These are phyloP conservation scores for Sporothrix dimorphospora DNA, from an alignment of 2,329 filamentous ascomycete genomes.

Conservation along the genomic window DNA sequence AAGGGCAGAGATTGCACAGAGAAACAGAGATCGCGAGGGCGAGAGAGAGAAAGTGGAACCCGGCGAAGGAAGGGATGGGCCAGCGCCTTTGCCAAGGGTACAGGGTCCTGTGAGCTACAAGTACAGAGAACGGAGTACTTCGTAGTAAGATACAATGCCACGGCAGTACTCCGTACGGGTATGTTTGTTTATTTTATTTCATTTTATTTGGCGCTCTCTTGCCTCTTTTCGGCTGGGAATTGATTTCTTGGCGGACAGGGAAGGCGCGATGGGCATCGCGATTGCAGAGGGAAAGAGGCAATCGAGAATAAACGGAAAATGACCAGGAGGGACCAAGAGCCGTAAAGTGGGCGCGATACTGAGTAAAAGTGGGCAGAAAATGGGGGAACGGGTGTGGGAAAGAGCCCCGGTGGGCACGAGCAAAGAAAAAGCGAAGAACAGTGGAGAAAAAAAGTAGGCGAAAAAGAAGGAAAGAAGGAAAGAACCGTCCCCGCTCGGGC, in stretches of 20 bases:
- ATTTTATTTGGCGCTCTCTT: not conserved
- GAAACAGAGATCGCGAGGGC: conserved; percentile 4
- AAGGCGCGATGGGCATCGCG: conserved; percentile 7
- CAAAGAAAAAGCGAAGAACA: not conserved
- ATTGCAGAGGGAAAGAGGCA: not conserved
- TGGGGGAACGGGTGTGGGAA: not conserved
- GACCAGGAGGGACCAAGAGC: not conserved
- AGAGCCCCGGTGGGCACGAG: not conserved
- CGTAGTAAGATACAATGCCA: not conserved
- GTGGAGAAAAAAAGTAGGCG: not conserved
- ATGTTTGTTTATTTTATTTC: not conserved
- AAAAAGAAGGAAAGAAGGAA: conserved; percentile 1
- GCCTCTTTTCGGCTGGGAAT: not conserved
- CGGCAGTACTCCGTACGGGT: not conserved
- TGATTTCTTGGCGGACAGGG: not conserved
- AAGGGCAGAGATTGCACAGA: not conserved
- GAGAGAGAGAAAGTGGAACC: not conserved
- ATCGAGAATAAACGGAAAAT: not conserved
- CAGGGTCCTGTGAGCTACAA: conserved; percentile 14
- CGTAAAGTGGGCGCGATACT: not conserved
- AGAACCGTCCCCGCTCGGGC: not conserved
- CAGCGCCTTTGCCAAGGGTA: conserved; percentile 1
- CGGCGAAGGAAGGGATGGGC: not conserved
- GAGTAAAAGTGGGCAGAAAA: conserved; percentile 8
- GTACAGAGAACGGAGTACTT: no score